Base-by-base conservation (phyloP, 2,329 filamentous ascomycete genomes). In the Pseudopyricularia cyperi region DNA sequence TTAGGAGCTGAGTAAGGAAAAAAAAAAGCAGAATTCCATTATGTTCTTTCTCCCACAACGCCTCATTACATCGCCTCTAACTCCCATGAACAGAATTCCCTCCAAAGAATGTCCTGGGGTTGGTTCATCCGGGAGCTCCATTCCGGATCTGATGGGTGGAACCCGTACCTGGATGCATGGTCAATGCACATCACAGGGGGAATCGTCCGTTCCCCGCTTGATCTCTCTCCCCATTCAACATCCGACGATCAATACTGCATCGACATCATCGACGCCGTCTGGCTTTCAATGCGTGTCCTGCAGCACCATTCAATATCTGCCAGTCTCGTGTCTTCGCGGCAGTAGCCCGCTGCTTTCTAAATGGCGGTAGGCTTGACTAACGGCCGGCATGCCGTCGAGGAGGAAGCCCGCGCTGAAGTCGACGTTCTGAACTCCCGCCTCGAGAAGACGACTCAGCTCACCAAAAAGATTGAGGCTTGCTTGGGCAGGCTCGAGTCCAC, bases 381-480 rank as follows among this genome's bases (percentile, higher is more conserved):
- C 52, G 66, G 64, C 56, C 69, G 72, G 52, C 73, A 76, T 61
- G 72, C 75, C 32, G 69, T 76, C 50, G 82, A 85, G 60, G 82
- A 85, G 63, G 81, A 85, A 67, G 79, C 81, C 46, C 73, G 80
- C 53, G 82, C 82, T 46, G 82, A 85, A 65, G 82, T 86, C 52
- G 82, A 86, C 58, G 82, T 85, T 30, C 71, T 86, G 48, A 84
- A 83, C 59, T 85, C 81, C 52, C 75, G 82, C 37, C 80, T 97
- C 56, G 89, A 94, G 60, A 97, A 95, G 76, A 94, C 94, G 59
- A 85, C 89, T 55, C 82, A 89, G 63, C 77, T 97, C 65, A 95
- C 89, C 32, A 95, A 93, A 72, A 95, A 95, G 73, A 96, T 98
- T 52, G 87, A 95, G 67, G 85, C 87, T 28, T 95, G 88, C 50